phyloP scores from a whole-genome alignment of 2,329 filamentous ascomycete genomes.

The Aspergillus brasiliensis region DNA sequence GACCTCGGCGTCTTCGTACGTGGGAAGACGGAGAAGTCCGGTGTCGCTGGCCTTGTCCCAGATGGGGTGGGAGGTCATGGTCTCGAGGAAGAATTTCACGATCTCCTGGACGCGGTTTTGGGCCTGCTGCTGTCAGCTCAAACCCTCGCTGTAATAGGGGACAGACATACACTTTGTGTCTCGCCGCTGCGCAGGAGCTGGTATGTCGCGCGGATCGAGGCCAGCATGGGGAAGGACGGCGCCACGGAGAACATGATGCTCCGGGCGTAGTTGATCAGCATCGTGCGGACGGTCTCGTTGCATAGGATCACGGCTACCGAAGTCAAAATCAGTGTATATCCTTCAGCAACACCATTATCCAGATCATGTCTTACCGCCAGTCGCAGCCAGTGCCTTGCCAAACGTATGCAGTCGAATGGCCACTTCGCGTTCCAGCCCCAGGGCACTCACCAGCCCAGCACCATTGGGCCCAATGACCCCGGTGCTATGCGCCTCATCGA shows the following conservation, averaged over 20 bases:
- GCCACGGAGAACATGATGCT: constrained; percentile 69
- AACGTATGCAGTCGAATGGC: constrained; percentile 29
- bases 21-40: constrained; percentile 13
- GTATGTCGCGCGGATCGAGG: constrained; percentile 1
- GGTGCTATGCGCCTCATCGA: constrained; percentile 20
- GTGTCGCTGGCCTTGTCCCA: constrained; percentile 12
- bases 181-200: neutral
- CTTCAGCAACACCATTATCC: neutral
- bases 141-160: neutral
- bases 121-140: neutral
- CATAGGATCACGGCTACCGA: constrained; percentile 57
- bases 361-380: constrained; percentile 26
- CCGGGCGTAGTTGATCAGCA: constrained; percentile 68
- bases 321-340: neutral
- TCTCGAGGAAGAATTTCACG: constrained; percentile 10
- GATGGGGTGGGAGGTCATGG: constrained; percentile 8
- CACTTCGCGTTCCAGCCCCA: constrained; percentile 31
- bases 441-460: constrained; percentile 16
- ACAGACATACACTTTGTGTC: constrained; percentile 21
- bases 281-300: constrained; percentile 55
- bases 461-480: constrained; percentile 17
- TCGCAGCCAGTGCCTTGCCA: constrained; percentile 28
- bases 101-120: constrained; percentile 21
- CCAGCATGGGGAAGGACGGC: constrained; percentile 58
- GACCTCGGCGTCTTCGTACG: constrained; percentile 18